Base-by-base conservation (phyloP, 352 stramenopile genomes). In the Phytophthora pluvialis region DNA sequence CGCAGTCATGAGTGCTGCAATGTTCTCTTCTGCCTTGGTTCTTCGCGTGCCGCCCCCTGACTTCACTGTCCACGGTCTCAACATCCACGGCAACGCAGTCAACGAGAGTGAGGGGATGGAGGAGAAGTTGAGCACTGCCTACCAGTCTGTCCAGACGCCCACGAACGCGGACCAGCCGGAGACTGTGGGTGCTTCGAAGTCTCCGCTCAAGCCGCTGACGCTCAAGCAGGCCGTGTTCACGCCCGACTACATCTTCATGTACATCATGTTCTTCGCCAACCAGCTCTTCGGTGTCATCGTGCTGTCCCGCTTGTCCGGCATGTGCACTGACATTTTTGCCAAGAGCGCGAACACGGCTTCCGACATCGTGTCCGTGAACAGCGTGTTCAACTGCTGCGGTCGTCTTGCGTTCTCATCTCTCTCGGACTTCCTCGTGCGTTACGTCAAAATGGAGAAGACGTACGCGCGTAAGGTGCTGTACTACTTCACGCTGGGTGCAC, bases 231-330 rank as follows among this genome's bases (percentile, higher is more conserved):
- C 78, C 39, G 67, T 88, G 60, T 71, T 85, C 60, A 82, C 79
- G 11, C 64, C 73, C 42, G 81, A 90, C 51, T 88, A 77, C 63
- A 64, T 82, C 52, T 82, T 85, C 71, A 78, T 89, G 59, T 90
- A 88, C 67, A 70, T 90, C 47, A 87, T 86, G 77, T 84, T 88
- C 64, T 86, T 84, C 42, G 73, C 60, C 53, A 85, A 83, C 60
- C 80, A 87, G 70, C 72, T 86, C 21, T 90, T 84, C 43, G 79
- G 81, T 9, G 75, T 87, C 46, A 85, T 88, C 35, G 77, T 87
- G 48, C 79, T 90, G 43, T 88, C 81, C 4, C 81, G 79, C 60
- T 68, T 90, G 3, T 82, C 75, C 39, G 65, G 56, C 42, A 88
- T 89, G 78, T 83, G 73, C 42, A 69, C 66, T 0, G 74, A 82